Base-by-base conservation (phyloP, 495 filamentous ascomycete species). In the Aspergillus indologenus region DNA sequence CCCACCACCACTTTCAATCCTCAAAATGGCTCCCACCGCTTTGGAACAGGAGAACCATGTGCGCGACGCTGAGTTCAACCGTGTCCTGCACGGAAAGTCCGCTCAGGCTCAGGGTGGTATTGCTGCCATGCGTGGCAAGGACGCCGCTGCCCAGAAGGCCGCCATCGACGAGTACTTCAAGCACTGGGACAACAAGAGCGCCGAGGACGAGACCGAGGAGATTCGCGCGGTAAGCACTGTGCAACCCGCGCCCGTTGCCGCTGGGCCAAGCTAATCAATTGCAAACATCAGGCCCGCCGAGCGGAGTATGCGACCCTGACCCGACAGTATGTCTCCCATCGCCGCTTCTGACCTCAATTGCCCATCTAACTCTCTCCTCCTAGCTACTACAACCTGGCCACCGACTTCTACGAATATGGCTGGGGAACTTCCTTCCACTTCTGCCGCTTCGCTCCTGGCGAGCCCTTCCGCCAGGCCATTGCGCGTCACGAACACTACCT, bases 151-250 rank as follows among this genome's bases (percentile, higher is more conserved):
- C 2, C 90, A 98, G 72, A 85, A 92, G 77, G 84, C 90, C 50
- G 93, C 94, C 51, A 84, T 96, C 34, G 92, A 97, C 67, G 93
- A 98, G 75, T 98, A 98, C 79, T 98, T 96, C 85, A 98, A 97
- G 86, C 96, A 96, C 75, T 98, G 93, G 89, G 94, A 98, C 77
- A 90, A 95, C 81, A 94, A 98, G 80, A 72, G 72, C 56, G 90
- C 78, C 43, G 85, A 80, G 45, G 80, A 82, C 22, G 94, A 98
- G 83, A 98, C 93, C 0, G 83, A 85, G 24, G 89, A 84, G 56
- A 87, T 81, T 60, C 86, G 94, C 65, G 89, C 90, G 75, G 90
- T 90, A 73, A 43, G 82, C 14, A 11, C 26, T 18, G n/a, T 11
- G 53, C 26, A 29, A 31, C 23, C 34, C 60, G 57, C 54, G 59